Evolutionary conservation across 306 rosid species (phyloP).

Genomic region (Pterocarpus macrocarpus): DNA sequence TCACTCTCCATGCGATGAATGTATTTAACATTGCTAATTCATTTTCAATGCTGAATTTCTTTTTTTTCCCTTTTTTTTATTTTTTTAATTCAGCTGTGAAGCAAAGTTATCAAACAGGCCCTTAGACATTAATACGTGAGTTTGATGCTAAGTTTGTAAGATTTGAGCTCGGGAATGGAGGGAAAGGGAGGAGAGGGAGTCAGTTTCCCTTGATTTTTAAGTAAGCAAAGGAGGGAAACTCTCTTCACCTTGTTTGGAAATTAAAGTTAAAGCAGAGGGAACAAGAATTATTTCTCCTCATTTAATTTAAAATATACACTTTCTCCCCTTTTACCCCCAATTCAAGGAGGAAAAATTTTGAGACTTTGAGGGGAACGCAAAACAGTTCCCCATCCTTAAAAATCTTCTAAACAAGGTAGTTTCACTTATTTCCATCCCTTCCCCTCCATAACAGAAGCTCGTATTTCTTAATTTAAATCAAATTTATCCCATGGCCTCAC

Average conservation of each 20-base stretch:
- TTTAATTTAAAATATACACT: background rate
- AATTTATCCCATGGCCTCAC: background rate
- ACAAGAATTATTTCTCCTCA: background rate
- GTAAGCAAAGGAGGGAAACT: background rate
- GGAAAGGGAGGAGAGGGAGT: background rate
- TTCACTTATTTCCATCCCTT: background rate
- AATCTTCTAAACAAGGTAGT: background rate
- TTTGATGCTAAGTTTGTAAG: background rate
- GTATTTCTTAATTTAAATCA: conserved; percentile 12
- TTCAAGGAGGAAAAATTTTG: background rate
- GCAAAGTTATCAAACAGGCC: background rate
- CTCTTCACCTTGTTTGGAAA: background rate
- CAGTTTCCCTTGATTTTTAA: background rate
- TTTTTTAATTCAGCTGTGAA: conserved; percentile 9
- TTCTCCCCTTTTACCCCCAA: background rate
- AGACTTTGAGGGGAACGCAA: background rate
- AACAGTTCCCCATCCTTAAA: background rate
- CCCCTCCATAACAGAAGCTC: background rate
- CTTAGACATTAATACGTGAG: background rate
- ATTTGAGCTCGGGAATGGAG: background rate
- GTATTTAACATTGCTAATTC: background rate
- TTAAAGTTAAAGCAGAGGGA: background rate
- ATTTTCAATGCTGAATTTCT: conserved; percentile 7
- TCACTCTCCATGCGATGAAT: conserved; percentile 4
- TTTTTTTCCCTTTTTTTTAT: too few relatives aligned